Evolutionary conservation across 306 rosid genomes (phyloP).

Genomic region (Quercus dentata): DNA sequence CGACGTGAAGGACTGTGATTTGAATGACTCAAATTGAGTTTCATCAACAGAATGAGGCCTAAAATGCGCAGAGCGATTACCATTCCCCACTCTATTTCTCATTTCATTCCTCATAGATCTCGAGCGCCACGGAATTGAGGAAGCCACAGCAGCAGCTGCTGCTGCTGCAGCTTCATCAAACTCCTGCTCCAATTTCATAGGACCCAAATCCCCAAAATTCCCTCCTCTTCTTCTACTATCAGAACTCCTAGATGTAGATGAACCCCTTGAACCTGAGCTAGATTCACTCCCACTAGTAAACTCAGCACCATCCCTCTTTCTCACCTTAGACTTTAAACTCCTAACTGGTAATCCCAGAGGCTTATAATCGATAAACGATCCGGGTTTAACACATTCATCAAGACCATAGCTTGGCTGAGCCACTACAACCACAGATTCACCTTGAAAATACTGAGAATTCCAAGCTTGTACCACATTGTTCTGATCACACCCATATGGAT

Average conservation of each 20-base stretch:
- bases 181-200: slow-evolving; percentile 41
- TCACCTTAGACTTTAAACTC: slow-evolving; percentile 53
- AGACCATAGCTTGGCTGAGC: slow-evolving; percentile 49
- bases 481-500: slow-evolving; percentile 34
- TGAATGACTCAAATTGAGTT: slow-evolving; percentile 57
- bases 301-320: slow-evolving; percentile 31
- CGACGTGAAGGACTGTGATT: slow-evolving; percentile 39
- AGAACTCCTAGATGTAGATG: slow-evolving; percentile 34
- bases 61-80: slow-evolving; percentile 38
- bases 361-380: slow-evolving; percentile 35
- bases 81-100: slow-evolving; percentile 33
- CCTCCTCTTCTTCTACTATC: slow-evolving; percentile 31
- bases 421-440: slow-evolving; percentile 53
- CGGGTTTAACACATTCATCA: slow-evolving; percentile 37
- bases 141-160: slow-evolving; percentile 33
- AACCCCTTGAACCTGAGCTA: slow-evolving; percentile 54
- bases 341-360: slow-evolving; percentile 83
- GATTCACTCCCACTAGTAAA: slow-evolving; percentile 48
- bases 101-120: slow-evolving; percentile 39
- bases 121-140: slow-evolving; percentile 47
- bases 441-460: slow-evolving; percentile 63
- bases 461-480: slow-evolving; percentile 57
- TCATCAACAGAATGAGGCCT: slow-evolving; percentile 73
- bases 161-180: slow-evolving; percentile 39
- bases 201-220: slow-evolving; percentile 48